phyloP scores from a whole-genome alignment of 2,329 filamentous ascomycete genomes.

The Alternaria gansuensis region DNA sequence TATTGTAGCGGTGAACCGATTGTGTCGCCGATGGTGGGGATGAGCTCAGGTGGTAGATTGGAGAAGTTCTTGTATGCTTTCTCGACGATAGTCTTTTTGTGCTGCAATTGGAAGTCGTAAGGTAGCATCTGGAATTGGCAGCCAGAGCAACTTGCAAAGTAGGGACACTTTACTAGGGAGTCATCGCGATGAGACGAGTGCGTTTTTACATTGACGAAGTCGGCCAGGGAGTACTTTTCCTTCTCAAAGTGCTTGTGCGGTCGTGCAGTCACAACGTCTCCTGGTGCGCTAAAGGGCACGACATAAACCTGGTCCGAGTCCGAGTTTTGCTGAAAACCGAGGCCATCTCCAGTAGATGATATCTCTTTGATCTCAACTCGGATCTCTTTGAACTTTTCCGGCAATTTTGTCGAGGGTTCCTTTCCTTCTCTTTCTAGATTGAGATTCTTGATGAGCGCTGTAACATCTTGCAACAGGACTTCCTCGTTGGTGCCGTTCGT shows the following conservation, averaged over 20 bases:
- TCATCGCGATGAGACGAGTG: constrained; percentile 82
- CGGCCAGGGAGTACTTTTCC: constrained; percentile 76
- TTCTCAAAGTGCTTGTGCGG: constrained; percentile 74
- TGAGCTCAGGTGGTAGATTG: constrained; percentile 74
- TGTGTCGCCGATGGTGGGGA: constrained; percentile 82
- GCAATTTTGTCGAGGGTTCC: constrained; percentile 55
- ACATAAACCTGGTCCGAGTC: constrained; percentile 76
- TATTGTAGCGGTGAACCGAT: constrained; percentile 91
- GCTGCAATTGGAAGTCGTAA: constrained; percentile 82
- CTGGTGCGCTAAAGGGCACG: constrained; percentile 87
- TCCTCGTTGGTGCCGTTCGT: constrained; percentile 61
- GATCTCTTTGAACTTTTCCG: constrained; percentile 75
- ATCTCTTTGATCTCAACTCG: constrained; percentile 83
- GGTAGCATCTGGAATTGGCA: constrained; percentile 98
- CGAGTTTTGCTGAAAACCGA: constrained; percentile 75
- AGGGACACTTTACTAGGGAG: constrained; percentile 78
- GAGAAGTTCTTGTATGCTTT: constrained; percentile 95
- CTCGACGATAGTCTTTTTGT: constrained; percentile 87
- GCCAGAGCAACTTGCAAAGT: constrained; percentile 85
- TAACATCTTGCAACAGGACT: constrained; percentile 58
- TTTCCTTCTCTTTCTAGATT: constrained; percentile 35
- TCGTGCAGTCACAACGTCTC: constrained; percentile 81
- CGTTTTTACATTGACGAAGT: constrained; percentile 79
- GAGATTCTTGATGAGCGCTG: constrained; percentile 53
- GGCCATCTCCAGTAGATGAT: constrained; percentile 90